Percentiles rank a stretch among this genome's conserved stretches.
Conservation (phyloP, 169 alveolate genomes). For the Plasmodium inui region DNA sequence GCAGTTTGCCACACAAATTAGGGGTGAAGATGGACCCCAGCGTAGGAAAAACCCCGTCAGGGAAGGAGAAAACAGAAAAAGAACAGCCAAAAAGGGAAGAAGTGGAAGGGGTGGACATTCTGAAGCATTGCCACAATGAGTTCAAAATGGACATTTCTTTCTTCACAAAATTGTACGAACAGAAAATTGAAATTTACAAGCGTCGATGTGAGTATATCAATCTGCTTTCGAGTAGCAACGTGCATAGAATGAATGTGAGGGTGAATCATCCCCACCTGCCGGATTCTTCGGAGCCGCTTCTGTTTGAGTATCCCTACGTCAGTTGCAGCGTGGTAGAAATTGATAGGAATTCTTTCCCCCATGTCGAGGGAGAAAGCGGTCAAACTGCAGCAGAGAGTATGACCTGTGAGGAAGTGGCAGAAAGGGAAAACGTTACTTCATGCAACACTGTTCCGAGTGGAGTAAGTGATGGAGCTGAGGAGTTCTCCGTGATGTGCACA, state of each 20-base stretch:
- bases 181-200: constrained; percentile 36
- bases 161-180: constrained; percentile 39
- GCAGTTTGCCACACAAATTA: neutral
- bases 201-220: constrained; percentile 40
- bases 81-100: neutral
- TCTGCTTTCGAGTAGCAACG: constrained; percentile 9
- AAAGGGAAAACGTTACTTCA: neutral
- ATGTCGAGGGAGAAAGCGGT: neutral
- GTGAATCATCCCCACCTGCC: neutral
- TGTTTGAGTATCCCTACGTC: constrained; percentile 15
- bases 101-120: neutral
- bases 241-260: constrained; percentile 28
- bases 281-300: neutral
- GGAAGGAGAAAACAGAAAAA: neutral
- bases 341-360: constrained; percentile 15
- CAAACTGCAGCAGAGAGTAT: neutral
- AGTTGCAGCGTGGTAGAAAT: constrained; percentile 25
- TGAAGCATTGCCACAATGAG: constrained; percentile 36
- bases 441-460: neutral
- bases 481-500: neutral
- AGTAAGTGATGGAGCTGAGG: neutral
- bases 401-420: neutral
- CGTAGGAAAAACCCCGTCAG: neutral
- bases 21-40: neutral
- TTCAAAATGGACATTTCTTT: constrained; percentile 69